These are phyloP conservation scores for Boletus insuetus DNA, from an alignment of 768 basidiomycete genomes.

Conservation along the genomic window DNA sequence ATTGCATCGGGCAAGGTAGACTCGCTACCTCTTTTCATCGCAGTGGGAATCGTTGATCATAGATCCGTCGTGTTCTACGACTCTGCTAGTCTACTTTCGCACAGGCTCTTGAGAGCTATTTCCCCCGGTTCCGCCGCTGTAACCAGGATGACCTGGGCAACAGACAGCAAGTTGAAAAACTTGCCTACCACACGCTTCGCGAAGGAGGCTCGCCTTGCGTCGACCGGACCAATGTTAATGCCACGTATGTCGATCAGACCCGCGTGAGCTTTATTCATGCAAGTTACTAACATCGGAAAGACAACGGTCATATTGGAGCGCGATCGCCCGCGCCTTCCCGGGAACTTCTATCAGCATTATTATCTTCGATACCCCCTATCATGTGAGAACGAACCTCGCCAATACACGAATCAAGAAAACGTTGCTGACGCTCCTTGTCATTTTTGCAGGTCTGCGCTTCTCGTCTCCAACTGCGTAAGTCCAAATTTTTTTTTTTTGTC, in stretches of 20 bases:
- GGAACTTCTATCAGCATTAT: constrained; percentile 67
- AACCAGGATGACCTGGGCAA: constrained; percentile 80
- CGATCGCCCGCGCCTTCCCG: constrained; percentile 66
- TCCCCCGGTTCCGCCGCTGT: constrained; percentile 64
- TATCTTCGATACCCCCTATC: constrained; percentile 74
- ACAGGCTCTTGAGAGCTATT: constrained; percentile 57
- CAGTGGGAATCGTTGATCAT: constrained; percentile 1
- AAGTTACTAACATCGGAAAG: constrained; percentile 34
- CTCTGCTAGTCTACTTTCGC: constrained; percentile 59
- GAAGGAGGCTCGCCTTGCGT: constrained; percentile 73
- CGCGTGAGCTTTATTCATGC: not conserved
- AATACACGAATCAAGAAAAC: constrained; percentile 1
- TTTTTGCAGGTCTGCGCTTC: constrained; percentile 55
- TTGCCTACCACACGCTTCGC: constrained; percentile 49
- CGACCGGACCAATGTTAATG: constrained; percentile 76
- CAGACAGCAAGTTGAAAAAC: constrained; percentile 60
- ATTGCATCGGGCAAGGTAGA: constrained; percentile 72
- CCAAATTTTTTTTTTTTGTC: constrained; percentile 3
- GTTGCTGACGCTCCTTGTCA: constrained; percentile 13
- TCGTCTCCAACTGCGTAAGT: constrained; percentile 59
- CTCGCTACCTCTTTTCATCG: not conserved
- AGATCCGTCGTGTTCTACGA: not conserved
- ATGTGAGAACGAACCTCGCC: constrained; percentile 43
- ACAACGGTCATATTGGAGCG: constrained; percentile 72
- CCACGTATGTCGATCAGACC: constrained; percentile 42